Base-by-base conservation (phyloP, 495 filamentous ascomycete species). In the Penicillium steckii region DNA sequence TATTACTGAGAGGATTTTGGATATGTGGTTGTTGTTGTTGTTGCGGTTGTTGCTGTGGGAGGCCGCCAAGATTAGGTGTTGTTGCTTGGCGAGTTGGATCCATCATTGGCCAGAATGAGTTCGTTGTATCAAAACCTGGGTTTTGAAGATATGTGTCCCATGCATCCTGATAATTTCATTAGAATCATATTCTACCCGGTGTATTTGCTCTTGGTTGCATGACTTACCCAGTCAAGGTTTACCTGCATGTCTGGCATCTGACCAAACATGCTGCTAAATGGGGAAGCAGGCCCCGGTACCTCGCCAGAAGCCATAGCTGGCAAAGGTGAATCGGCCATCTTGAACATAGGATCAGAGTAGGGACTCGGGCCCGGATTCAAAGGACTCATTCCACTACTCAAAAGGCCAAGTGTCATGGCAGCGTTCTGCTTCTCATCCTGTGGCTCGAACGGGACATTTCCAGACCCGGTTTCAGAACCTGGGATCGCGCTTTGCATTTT, bases 331-430 rank as follows among this genome's bases (percentile, higher is more conserved):
- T 71, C 73, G 23, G 45, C 51, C 60, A 63, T 65, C 44, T 70
- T 75, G 48, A 67, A 54, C 21, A 62, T 44, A 4, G 59, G 46
- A 49, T 73, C 68, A 48, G 73, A 53, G 21, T 71, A 72, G 2
- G 64, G 46, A 4, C 66, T 45, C 6, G 64, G 67, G 22, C 70
- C 75, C 1, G 69, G 55, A 29, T 80, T 70, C 59, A 82, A 84
- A 1, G 87, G 83, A 22, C 82, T 83, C 71, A 88, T 74, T 2
- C 85, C 88, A 8, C 84, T 87, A 48, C 81, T 85, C 38, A 93
- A 74, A 78, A 95, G 85, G 8, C 86, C 88, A 25, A 95, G 66
- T 1, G 87, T 92, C 85, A 93, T 87, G 3, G 90, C 90, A 4
- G 89, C 89, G 30, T 83, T 78, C 54, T 77, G 75, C 50, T 78